phyloP scores from a whole-genome alignment of 2,329 filamentous ascomycete genomes.

The Beauveria sp. region DNA sequence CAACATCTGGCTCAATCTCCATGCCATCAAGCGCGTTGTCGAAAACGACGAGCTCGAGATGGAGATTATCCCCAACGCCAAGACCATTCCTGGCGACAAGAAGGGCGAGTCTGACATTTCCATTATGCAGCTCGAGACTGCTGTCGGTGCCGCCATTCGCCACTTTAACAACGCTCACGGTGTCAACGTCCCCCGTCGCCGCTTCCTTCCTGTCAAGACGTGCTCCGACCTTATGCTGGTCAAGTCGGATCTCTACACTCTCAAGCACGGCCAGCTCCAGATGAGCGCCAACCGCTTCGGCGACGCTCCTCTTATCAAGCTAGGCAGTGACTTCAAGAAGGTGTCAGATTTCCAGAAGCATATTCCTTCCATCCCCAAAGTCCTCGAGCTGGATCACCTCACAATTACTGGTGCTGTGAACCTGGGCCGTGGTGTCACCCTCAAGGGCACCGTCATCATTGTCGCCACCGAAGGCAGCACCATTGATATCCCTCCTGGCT shows the following conservation, averaged over 20 bases:
- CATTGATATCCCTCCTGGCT: slow-evolving; percentile 94
- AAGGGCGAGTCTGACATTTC: slow-evolving; percentile 98
- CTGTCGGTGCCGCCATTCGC: slow-evolving; percentile 94
- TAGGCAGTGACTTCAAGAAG: slow-evolving; percentile 99
- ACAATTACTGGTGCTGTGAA: slow-evolving; percentile 98
- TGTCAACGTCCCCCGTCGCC: slow-evolving; percentile 94
- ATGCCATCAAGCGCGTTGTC: slow-evolving; percentile 95
- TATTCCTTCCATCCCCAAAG: slow-evolving; percentile 81
- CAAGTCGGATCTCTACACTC: slow-evolving; percentile 97
- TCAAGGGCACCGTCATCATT: slow-evolving; percentile 98
- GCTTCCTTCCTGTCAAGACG: slow-evolving; percentile 99
- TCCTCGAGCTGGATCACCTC: slow-evolving; percentile 86
- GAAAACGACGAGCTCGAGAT: slow-evolving; percentile 98
- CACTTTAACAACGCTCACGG: slow-evolving; percentile 98
- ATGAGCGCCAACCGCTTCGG: slow-evolving; percentile 97
- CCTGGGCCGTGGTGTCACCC: slow-evolving; percentile 85
- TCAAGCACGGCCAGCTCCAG: slow-evolving; percentile 96
- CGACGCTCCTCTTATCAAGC: slow-evolving; percentile 95
- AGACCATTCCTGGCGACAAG: slow-evolving; percentile 97
- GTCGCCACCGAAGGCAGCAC: slow-evolving; percentile 96
- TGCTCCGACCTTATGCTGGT: slow-evolving; percentile 99
- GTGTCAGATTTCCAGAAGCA: slow-evolving; percentile 92
- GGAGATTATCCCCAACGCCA: slow-evolving; percentile 99
- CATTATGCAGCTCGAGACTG: slow-evolving; percentile 97
- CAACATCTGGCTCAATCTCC: slow-evolving; percentile 99